Base-by-base conservation (phyloP, 768 basidiomycete species). In the Psilocybe cyanescens region DNA sequence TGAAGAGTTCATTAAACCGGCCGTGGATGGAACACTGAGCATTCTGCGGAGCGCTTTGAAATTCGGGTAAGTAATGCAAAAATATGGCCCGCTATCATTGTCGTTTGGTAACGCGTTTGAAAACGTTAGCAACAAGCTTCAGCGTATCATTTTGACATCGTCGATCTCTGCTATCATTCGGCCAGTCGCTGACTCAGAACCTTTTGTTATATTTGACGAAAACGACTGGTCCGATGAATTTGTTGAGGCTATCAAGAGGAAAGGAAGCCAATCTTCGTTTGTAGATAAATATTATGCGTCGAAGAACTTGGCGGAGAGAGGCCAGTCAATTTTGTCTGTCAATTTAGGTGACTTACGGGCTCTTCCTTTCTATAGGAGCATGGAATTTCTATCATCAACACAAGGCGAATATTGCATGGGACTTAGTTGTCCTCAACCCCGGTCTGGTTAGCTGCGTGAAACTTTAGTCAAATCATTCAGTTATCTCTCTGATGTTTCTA, bases 81-180 rank as follows among this genome's bases (percentile, higher is more conserved):
- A 4, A 17, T n/a, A 24, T 1, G 24, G 24, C 24, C 24, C 2
- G 24, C 24, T 2, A 24, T 24, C 24, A 24, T 24, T 24, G 24
- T 24, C 24, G 24, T 24, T 24, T 24, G 24, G 24, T 24, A 24
- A 24, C 24, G 24, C 24, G 24, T 24, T 24, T 1, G 24, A 24
- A 24, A 24, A 24, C 24, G 0, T 46, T 66, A 78, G 83, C 54
- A 64, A 79, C 12, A 66, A 70, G 8, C 77, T 94, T 65, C 86
- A 89, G 70, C 83, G 92, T 3, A 76, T 94, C 46, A 84, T 92
- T 8, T 72, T 91, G 60, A 91, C 89, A 0, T 86, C 86, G 8
- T 91, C 90, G 1, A 75, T 71, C 49, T 89, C 83, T 0, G 74
- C 86, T 0, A 66, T 89, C 12, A 61, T 81, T 1, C 66, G 67